Percentiles rank a stretch among this genome's conserved stretches.
Conservation (phyloP, 129 eudicot species). For the Artemisia argyi region DNA sequence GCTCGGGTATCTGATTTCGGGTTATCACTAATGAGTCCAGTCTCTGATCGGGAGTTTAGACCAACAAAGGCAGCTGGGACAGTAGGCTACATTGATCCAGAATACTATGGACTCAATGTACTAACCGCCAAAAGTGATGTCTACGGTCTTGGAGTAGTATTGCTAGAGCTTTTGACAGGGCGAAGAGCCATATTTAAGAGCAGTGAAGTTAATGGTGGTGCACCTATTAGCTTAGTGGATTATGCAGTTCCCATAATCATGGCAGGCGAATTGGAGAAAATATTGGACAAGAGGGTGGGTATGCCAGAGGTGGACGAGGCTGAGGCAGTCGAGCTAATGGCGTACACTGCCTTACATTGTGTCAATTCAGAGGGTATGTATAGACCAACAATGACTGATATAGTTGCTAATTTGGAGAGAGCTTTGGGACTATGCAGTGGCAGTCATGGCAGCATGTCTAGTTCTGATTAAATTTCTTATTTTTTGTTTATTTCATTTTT, state of each 20-base stretch:
- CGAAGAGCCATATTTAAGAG: slow-evolving; percentile 50
- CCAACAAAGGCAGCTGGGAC: slow-evolving; percentile 52
- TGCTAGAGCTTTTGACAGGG: slow-evolving; percentile 56
- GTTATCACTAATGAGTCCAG: slow-evolving; percentile 47
- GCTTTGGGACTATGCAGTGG: slow-evolving; percentile 47
- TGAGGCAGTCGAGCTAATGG: slow-evolving; percentile 62
- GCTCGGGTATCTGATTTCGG: slow-evolving; percentile 65
- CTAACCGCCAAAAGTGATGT: slow-evolving; percentile 60
- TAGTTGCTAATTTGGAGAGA: slow-evolving; percentile 54
- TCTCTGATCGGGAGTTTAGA: slow-evolving; percentile 38
- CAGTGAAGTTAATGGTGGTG: slow-evolving; percentile 34
- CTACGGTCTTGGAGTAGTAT: slow-evolving; percentile 60
- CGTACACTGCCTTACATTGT: slow-evolving; percentile 50
- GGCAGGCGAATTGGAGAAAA: slow-evolving; percentile 46
- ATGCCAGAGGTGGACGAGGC: slow-evolving; percentile 42
- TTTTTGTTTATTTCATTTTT: slow-evolving; percentile 7
- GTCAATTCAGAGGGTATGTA: slow-evolving; percentile 50
- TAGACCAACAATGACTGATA: slow-evolving; percentile 53
- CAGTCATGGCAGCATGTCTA: slow-evolving; percentile 43
- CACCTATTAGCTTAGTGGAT: slow-evolving; percentile 50
- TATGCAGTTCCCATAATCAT: slow-evolving; percentile 42
- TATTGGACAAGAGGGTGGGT: slow-evolving; percentile 55
- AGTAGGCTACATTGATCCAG: slow-evolving; percentile 66
- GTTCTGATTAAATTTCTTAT: slow-evolving; percentile 20
- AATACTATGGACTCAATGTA: slow-evolving; percentile 50